Percentiles rank a stretch among this genome's conserved stretches.
phyloP scores from a whole-genome alignment of 2,329 filamentous ascomycete species.

The Alternaria tenuissima region DNA sequence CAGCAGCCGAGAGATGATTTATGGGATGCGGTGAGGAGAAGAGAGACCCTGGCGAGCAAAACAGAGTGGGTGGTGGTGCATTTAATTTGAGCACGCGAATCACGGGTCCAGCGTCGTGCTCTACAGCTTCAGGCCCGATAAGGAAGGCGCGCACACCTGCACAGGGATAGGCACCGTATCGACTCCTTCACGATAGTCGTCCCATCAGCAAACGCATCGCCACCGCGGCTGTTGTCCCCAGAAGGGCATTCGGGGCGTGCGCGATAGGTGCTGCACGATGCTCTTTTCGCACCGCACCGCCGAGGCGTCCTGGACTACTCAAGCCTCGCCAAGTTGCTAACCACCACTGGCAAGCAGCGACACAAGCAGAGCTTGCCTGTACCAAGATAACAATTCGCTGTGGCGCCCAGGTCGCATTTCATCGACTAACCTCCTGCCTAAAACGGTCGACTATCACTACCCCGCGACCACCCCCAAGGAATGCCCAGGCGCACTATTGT shows the following conservation, averaged over 20 bases:
- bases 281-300: conserved; percentile 22
- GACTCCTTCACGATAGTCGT: conserved; percentile 5
- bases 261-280: conserved; percentile 16
- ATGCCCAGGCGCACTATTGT: conserved; percentile 11
- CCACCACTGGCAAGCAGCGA: conserved; percentile 17
- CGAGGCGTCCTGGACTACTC: conserved; percentile 14
- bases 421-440: conserved; percentile 20
- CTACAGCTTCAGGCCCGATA: conserved; percentile 11
- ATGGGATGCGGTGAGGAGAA: conserved; percentile 23
- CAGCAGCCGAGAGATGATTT: conserved; percentile 2
- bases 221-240: conserved; percentile 28
- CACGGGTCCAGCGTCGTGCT: conserved; percentile 13
- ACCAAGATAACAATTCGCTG: conserved; percentile 21
- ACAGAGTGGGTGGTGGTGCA: conserved; percentile 14
- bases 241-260: conserved; percentile 10
- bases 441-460: conserved; percentile 12
- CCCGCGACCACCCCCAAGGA: conserved; percentile 16
- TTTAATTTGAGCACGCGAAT: conserved; percentile 19
- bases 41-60: conserved; percentile 19
- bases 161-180: conserved; percentile 16
- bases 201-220: conserved; percentile 26
- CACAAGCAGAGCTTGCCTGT: conserved; percentile 22
- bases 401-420: conserved; percentile 18
- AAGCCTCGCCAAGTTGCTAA: conserved; percentile 27
- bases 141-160: conserved; percentile 22